phyloP scores from a whole-genome alignment of 768 basidiomycete genomes.

The Tephrocybe rancida region DNA sequence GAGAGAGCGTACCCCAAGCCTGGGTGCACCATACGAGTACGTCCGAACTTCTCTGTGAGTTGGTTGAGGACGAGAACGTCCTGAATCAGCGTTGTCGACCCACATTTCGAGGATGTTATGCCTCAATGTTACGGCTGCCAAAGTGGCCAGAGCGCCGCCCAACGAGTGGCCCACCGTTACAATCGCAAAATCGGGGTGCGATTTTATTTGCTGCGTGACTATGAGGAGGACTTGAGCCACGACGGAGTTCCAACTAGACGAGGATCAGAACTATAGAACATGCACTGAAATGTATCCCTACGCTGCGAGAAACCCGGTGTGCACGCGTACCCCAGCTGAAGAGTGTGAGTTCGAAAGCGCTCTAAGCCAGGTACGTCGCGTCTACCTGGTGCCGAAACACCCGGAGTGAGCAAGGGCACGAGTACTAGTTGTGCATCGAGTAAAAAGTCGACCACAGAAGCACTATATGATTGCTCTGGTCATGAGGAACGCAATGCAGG shows the following conservation, averaged over 20 bases:
- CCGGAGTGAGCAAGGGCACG: conserved; percentile 46
- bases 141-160: conserved; percentile 52
- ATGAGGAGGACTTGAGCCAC: conserved; percentile 39
- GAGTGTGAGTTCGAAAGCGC: not conserved
- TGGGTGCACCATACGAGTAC: conserved; percentile 55
- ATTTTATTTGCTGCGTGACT: conserved; percentile 34
- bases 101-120: conserved; percentile 41
- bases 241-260: conserved; percentile 54
- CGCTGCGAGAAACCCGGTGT: conserved; percentile 53
- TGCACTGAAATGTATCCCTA: conserved; percentile 22
- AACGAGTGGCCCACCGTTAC: conserved; percentile 56
- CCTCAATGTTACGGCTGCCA: conserved; percentile 47
- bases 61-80: not conserved
- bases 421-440: conserved; percentile 44
- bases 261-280: not conserved
- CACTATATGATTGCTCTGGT: conserved; percentile 25
- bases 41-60: conserved; percentile 34
- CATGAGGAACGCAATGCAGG: not conserved
- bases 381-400: conserved; percentile 43
- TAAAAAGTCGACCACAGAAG: conserved; percentile 41
- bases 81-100: conserved; percentile 8
- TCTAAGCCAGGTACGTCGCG: not conserved
- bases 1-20: conserved; percentile 41
- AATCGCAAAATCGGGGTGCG: conserved; percentile 39
- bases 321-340: conserved; percentile 43